Conservation (phyloP, 108 stramenopile species). For the Cyclostephanos tholiformis region DNA sequence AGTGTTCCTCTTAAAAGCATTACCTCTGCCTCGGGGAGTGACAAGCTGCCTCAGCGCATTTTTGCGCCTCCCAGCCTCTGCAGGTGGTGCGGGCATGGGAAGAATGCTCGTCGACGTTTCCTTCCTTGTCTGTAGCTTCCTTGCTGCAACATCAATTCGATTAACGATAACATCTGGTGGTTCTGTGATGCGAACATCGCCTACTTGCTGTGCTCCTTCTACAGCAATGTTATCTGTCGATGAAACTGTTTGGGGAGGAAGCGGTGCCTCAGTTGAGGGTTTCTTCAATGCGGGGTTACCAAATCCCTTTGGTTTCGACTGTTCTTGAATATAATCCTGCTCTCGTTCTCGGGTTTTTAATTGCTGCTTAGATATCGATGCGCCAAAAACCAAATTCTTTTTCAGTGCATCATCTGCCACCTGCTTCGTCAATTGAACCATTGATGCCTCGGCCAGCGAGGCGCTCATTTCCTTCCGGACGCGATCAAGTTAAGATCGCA, state of each 20-base stretch:
- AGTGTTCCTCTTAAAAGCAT: neutral
- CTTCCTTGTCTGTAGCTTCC: neutral
- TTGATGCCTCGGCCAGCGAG: conserved; percentile 13
- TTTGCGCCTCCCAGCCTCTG: neutral
- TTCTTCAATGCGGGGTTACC: conserved; percentile 30
- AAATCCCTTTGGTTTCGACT: conserved; percentile 16
- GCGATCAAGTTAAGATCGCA: no score
- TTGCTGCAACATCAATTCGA: neutral
- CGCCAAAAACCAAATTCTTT: neutral
- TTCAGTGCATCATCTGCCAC: conserved; percentile 1
- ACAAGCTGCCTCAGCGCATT: conserved; percentile 3
- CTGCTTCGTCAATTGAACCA: neutral
- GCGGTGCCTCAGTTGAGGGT: neutral
- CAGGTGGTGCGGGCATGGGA: neutral
- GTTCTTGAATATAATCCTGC: neutral
- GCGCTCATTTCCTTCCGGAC: no score
- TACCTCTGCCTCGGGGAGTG: conserved; percentile 3
- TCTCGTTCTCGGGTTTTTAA: conserved; percentile 6
- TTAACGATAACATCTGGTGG: neutral
- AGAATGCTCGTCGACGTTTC: neutral
- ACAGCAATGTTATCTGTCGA: conserved; percentile 15
- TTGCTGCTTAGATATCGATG: conserved; percentile 2
- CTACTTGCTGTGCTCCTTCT: conserved; percentile 5
- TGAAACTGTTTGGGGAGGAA: conserved; percentile 7
- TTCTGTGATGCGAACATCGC: conserved; percentile 16